A percentile compares a stretch with the other conserved stretches of the same genome.
These are phyloP conservation scores for Talaromyces sp. DNA, from an alignment of 2,329 filamentous ascomycete species.

Conservation along the genomic window DNA sequence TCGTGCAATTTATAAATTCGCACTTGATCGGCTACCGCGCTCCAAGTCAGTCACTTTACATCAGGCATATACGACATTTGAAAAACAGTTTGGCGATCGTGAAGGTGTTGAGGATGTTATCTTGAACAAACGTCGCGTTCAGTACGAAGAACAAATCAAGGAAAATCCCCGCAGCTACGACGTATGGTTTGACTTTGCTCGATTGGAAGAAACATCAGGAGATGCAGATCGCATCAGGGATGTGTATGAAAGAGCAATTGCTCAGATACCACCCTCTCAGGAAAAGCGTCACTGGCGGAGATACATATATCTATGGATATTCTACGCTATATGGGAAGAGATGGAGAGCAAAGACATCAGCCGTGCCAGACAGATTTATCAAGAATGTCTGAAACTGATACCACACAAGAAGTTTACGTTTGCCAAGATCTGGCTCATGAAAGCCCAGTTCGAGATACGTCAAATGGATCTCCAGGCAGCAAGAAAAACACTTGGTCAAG, in stretches of 20 bases:
- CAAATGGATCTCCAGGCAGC: conserved; percentile 77
- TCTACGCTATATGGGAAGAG: conserved; percentile 96
- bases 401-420: conserved; percentile 98
- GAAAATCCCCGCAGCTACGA: conserved; percentile 97
- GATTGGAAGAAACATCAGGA: conserved; percentile 81
- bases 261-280: conserved; percentile 89
- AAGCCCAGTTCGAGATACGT: conserved; percentile 88
- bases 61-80: conserved; percentile 93
- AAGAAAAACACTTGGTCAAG: conserved; percentile 83
- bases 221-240: conserved; percentile 83
- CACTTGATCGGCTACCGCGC: conserved; percentile 83
- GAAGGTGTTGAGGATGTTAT: conserved; percentile 96
- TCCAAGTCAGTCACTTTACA: conserved; percentile 82
- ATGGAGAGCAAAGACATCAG: conserved; percentile 75
- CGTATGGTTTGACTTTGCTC: conserved; percentile 92
- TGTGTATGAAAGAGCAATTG: conserved; percentile 92
- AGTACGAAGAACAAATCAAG: conserved; percentile 92
- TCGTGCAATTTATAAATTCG: conserved; percentile 94
- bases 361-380: conserved; percentile 85
- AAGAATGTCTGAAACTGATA: conserved; percentile 79
- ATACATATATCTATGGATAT: conserved; percentile 97
- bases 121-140: conserved; percentile 84
- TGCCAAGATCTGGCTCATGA: conserved; percentile 92
- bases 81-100: conserved; percentile 93
- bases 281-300: conserved; percentile 97